Percentiles rank a stretch among this genome's conserved stretches.
phyloP scores from a whole-genome alignment of 805 yeast genomes.

The Candida pseudoglaebosa region DNA sequence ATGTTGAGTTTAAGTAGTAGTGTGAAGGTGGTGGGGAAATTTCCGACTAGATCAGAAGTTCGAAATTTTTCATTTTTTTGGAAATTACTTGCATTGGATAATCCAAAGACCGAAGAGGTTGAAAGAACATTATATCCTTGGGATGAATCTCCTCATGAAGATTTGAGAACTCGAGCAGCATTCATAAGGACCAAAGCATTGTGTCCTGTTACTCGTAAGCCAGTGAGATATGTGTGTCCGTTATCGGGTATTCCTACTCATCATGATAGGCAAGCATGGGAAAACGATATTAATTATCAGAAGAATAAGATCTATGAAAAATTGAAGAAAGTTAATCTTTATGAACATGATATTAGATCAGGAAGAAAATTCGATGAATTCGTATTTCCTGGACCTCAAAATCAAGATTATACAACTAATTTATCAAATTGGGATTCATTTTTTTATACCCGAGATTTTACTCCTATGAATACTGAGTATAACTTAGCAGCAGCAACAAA shows the following conservation, averaged over 20 bases:
- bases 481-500: slow-evolving; percentile 94
- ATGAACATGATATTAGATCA: slow-evolving; percentile 91
- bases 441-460: slow-evolving; percentile 87
- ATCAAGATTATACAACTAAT: slow-evolving; percentile 69
- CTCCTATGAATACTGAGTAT: slow-evolving; percentile 95
- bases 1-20: slow-evolving; percentile 1
- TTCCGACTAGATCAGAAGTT: slow-evolving; percentile 5
- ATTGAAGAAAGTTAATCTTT: slow-evolving; percentile 82
- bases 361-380: slow-evolving; percentile 95
- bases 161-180: slow-evolving; percentile 87
- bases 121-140: slow-evolving; percentile 53
- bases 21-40: slow-evolving; percentile 1
- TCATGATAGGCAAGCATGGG: slow-evolving; percentile 87
- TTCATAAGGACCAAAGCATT: slow-evolving; percentile 79
- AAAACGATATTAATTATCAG: slow-evolving; percentile 71
- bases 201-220: slow-evolving; percentile 84
- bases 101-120: slow-evolving; percentile 20
- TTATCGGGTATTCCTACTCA: slow-evolving; percentile 96
- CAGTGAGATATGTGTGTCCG: slow-evolving; percentile 86
- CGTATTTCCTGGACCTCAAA: slow-evolving; percentile 82
- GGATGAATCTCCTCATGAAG: slow-evolving; percentile 90
- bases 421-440: slow-evolving; percentile 88
- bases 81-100: slow-evolving; percentile 35
- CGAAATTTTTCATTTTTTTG: slow-evolving; percentile 35
- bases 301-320: slow-evolving; percentile 59